Conservation (phyloP, 2,329 filamentous ascomycete genomes). For the Penicillium sp. region DNA sequence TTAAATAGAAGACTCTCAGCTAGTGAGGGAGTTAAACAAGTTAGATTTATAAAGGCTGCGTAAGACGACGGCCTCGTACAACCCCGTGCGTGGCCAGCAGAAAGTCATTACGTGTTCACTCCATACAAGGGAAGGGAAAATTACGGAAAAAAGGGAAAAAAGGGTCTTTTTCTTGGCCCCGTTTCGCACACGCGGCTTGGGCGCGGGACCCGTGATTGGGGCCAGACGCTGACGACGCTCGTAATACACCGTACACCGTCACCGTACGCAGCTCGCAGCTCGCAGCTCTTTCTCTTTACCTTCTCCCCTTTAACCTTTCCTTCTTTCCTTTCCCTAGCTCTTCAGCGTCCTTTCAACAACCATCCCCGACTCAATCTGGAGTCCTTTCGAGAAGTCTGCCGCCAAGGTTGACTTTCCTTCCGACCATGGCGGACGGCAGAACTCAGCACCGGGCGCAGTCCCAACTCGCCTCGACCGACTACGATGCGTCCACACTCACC, state of each 20-base stretch:
- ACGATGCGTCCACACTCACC: conserved; percentile 74
- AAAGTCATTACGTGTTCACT: conserved; percentile 17
- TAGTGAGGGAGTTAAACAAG: too few relatives aligned
- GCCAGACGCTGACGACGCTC: conserved; percentile 38
- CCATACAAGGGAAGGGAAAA: conserved; percentile 9
- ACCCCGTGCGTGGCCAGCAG: conserved; percentile 7
- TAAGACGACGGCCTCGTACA: background rate
- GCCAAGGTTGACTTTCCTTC: conserved; percentile 25
- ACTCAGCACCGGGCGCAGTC: conserved; percentile 26
- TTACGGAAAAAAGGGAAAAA: conserved; percentile 23
- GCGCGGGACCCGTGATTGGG: conserved; percentile 35
- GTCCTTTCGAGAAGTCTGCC: conserved; percentile 19
- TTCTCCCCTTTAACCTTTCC: conserved; percentile 9
- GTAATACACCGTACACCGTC: conserved; percentile 18
- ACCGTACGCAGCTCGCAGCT: conserved; percentile 3
- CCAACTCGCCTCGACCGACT: conserved; percentile 37
- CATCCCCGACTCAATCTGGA: conserved; percentile 24
- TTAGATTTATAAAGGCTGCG: background rate
- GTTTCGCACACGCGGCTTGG: conserved; percentile 38
- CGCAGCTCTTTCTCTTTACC: conserved; percentile 10
- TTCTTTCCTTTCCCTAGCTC: conserved; percentile 5
- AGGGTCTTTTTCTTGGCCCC: conserved; percentile 30
- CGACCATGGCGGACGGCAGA: conserved; percentile 39
- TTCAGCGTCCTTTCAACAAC: conserved; percentile 1
- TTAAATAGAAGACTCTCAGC: too few relatives aligned